These are phyloP conservation scores for Astrothelium macrocarpum DNA, from an alignment of 495 filamentous ascomycete genomes.

Conservation along the genomic window DNA sequence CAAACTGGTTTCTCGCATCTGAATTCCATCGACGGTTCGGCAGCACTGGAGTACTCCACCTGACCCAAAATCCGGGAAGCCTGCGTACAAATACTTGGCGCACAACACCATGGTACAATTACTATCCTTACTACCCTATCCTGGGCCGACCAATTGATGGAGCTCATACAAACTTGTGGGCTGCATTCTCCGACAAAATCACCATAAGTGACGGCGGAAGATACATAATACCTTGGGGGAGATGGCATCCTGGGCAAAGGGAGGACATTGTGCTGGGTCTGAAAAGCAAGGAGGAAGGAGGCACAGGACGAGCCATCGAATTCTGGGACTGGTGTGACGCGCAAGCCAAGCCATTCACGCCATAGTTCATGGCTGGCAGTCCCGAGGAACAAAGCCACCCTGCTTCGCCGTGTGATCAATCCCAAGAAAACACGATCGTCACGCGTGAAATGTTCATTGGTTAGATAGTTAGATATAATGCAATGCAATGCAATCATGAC, in stretches of 20 bases:
- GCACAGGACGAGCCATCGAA: conserved; percentile 27
- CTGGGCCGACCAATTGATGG: conserved; percentile 26
- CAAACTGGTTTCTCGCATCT: conserved; percentile 19
- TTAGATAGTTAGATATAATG: too few relatives aligned
- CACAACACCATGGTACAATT: neutral
- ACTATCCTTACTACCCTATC: neutral
- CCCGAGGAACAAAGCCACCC: neutral
- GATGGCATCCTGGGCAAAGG: conserved; percentile 9
- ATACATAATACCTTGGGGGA: conserved; percentile 18
- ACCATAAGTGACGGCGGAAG: conserved; percentile 21
- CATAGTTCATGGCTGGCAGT: neutral
- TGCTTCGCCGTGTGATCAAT: too few relatives aligned
- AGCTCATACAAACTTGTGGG: conserved; percentile 40
- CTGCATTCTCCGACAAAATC: conserved; percentile 35
- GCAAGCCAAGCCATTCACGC: conserved; percentile 16
- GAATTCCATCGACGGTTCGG: conserved; percentile 13
- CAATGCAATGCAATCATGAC: too few relatives aligned
- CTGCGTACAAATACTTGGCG: conserved; percentile 24
- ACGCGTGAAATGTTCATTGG: too few relatives aligned
- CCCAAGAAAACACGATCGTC: neutral
- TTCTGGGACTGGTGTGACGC: conserved; percentile 36
- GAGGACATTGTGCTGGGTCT: conserved; percentile 30
- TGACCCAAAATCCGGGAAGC: conserved; percentile 31
- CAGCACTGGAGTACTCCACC: conserved; percentile 25
- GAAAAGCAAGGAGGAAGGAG: conserved; percentile 28